These are phyloP conservation scores for Protomyces inouyei DNA, from an alignment of 1,139 yeast genomes.

Conservation along the genomic window DNA sequence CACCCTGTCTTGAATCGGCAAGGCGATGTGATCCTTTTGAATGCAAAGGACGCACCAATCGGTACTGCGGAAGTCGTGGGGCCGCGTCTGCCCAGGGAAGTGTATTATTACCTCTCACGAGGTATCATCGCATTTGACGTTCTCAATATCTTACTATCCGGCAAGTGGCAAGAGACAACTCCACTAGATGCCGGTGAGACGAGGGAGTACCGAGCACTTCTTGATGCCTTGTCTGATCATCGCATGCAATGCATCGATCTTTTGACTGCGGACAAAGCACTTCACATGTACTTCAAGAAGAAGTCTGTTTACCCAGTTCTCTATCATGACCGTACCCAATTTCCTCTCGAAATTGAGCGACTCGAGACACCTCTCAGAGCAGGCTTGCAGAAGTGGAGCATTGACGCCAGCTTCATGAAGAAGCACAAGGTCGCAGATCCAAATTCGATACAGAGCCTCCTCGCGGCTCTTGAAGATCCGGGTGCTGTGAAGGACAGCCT, in stretches of 20 bases:
- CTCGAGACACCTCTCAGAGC: slow-evolving; percentile 40
- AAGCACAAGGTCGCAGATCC: background rate
- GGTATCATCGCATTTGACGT: slow-evolving; percentile 68
- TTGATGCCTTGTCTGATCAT: slow-evolving; percentile 48
- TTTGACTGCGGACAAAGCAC: slow-evolving; percentile 53
- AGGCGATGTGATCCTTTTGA: slow-evolving; percentile 64
- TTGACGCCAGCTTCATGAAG: slow-evolving; percentile 29
- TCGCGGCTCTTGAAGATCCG: slow-evolving; percentile 36
- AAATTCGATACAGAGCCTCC: slow-evolving; percentile 29
- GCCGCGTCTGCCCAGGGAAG: slow-evolving; percentile 80
- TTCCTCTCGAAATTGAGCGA: slow-evolving; percentile 12
- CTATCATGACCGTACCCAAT: slow-evolving; percentile 10
- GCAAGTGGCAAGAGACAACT: slow-evolving; percentile 58
- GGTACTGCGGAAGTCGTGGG: slow-evolving; percentile 81
- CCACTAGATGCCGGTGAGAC: slow-evolving; percentile 61
- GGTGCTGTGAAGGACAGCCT: background rate
- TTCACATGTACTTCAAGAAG: slow-evolving; percentile 81
- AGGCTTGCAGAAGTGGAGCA: slow-evolving; percentile 42
- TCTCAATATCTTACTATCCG: slow-evolving; percentile 64
- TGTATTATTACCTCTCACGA: slow-evolving; percentile 71
- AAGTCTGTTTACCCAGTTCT: slow-evolving; percentile 14
- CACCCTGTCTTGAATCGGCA: slow-evolving; percentile 67
- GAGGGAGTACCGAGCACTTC: slow-evolving; percentile 50
- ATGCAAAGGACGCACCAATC: slow-evolving; percentile 52
- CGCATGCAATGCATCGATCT: slow-evolving; percentile 63